Conservation (phyloP, 2,329 filamentous ascomycete genomes). For the Cladosporium sphaerospermum region DNA sequence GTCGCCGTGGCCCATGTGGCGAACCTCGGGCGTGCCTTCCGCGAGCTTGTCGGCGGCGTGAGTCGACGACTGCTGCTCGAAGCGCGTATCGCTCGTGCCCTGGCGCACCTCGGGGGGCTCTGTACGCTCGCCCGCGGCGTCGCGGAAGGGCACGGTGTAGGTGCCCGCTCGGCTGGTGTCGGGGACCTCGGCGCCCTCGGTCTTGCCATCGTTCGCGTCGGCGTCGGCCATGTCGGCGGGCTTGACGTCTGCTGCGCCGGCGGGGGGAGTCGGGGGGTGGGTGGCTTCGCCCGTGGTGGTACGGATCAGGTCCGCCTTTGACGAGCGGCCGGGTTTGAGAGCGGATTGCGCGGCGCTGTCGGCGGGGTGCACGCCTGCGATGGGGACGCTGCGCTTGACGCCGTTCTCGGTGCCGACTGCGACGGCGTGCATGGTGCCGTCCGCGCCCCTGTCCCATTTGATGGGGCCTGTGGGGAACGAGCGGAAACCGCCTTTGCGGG, state of each 20-base stretch:
- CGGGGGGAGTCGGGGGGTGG: constrained; percentile 19
- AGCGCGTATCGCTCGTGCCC: constrained; percentile 38
- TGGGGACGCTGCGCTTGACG: constrained; percentile 31
- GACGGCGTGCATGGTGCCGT: constrained; percentile 39
- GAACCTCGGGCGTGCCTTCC: constrained; percentile 38
- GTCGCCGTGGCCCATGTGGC: constrained; percentile 39
- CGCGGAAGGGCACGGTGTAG: constrained; percentile 22
- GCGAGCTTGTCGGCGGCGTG: constrained; percentile 39
- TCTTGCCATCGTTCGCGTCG: constrained; percentile 13
- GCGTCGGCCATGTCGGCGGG: constrained; percentile 11
- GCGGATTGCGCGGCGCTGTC: constrained; percentile 21
- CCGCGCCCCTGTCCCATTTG: constrained; percentile 37
- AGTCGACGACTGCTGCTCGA: constrained; percentile 37
- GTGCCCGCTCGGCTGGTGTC: constrained; percentile 18
- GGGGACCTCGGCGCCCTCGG: constrained; percentile 11
- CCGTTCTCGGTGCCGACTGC: constrained; percentile 41
- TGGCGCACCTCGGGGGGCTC: constrained; percentile 15
- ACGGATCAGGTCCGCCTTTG: neutral
- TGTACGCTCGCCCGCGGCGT: constrained; percentile 26
- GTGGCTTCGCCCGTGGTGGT: constrained; percentile 17
- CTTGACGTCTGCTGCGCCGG: constrained; percentile 2
- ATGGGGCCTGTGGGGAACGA: constrained; percentile 45
- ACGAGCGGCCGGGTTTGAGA: constrained; percentile 21
- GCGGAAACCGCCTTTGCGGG: constrained; percentile 26
- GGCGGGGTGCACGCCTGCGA: constrained; percentile 34